Evolutionary conservation across 352 stramenopile species (phyloP).

Genomic region (Globisporangium perplexum): DNA sequence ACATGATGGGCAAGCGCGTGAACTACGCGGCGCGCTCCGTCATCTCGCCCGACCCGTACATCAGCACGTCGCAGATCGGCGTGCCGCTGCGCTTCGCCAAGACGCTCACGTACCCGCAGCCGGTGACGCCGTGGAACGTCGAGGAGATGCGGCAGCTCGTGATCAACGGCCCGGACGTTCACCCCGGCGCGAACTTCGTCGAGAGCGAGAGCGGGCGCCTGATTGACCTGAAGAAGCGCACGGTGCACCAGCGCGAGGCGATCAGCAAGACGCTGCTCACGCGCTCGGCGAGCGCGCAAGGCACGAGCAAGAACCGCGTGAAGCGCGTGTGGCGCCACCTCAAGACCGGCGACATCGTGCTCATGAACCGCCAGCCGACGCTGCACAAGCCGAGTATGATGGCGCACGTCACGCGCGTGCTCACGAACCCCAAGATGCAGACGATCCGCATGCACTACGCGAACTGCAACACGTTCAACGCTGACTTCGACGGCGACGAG

Average conservation of each 20-base stretch:
- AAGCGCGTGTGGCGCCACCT: conserved; percentile 98
- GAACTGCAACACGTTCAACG: conserved; percentile 99
- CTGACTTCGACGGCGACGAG: conserved; percentile 99
- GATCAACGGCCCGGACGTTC: conserved; percentile 93
- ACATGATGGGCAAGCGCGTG: conserved; percentile 98
- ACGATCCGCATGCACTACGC: conserved; percentile 99
- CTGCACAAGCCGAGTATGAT: conserved; percentile 99
- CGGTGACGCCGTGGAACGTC: conserved; percentile 98
- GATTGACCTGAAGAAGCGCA: conserved; percentile 94
- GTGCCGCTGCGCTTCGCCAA: conserved; percentile 97
- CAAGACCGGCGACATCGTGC: conserved; percentile 96
- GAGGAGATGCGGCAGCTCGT: conserved; percentile 96
- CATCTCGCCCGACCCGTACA: conserved; percentile 99
- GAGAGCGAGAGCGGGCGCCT: conserved; percentile 93
- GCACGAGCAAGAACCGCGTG: conserved; percentile 80
- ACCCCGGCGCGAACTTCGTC: conserved; percentile 98
- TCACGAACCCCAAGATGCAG: conserved; percentile 96
- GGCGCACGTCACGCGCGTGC: conserved; percentile 96
- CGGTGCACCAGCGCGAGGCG: conserved; percentile 90
- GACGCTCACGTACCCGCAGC: conserved; percentile 97
- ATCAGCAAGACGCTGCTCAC: conserved; percentile 95
- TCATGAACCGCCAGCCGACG: conserved; percentile 99
- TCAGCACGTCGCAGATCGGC: conserved; percentile 99
- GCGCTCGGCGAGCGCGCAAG: conserved; percentile 72
- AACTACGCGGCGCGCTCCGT: conserved; percentile 99